These are phyloP conservation scores for Geosmithia putterillii DNA, from an alignment of 2,329 filamentous ascomycete species.

Conservation along the genomic window DNA sequence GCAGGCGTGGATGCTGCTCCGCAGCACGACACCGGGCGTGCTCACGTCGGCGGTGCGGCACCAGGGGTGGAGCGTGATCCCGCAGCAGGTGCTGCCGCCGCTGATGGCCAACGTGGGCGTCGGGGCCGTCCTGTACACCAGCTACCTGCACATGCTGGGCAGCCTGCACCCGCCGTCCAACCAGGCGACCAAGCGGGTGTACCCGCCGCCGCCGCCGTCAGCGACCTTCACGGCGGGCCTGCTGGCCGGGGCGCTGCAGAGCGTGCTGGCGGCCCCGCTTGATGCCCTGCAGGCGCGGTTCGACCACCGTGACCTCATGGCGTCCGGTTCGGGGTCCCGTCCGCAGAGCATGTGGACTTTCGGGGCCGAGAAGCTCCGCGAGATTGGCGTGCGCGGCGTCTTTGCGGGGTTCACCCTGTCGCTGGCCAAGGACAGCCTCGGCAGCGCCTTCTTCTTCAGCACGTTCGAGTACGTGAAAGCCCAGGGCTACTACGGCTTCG, in stretches of 20 bases:
- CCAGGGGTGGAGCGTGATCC: constrained; percentile 64
- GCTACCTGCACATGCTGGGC: constrained; percentile 59
- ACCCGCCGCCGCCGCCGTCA: constrained; percentile 51
- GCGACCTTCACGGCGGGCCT: constrained; percentile 61
- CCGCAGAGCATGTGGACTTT: constrained; percentile 63
- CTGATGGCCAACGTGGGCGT: constrained; percentile 63
- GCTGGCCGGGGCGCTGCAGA: constrained; percentile 57
- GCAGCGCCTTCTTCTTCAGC: constrained; percentile 61
- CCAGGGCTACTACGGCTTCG: constrained; percentile 57
- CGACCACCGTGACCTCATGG: constrained; percentile 40
- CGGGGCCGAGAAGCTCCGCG: constrained; percentile 47
- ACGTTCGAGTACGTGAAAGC: constrained; percentile 67
- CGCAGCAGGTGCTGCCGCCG: constrained; percentile 65
- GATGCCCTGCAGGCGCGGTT: constrained; percentile 67
- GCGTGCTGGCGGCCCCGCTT: constrained; percentile 58
- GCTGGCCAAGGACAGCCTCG: constrained; percentile 56
- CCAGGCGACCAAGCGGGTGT: constrained; percentile 46
- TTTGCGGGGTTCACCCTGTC: constrained; percentile 63
- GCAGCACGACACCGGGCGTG: constrained; percentile 57
- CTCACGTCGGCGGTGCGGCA: constrained; percentile 53
- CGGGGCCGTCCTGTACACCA: constrained; percentile 63
- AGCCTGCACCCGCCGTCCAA: constrained; percentile 52
- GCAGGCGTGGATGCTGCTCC: constrained; percentile 36
- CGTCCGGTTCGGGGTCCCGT: constrained; percentile 23
- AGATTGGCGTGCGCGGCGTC: constrained; percentile 59